Evolutionary conservation across 345 rosid genomes (phyloP), one percentile per base, ranked within the genome.

Genomic region (Rubroshorea leprosula): DNA sequence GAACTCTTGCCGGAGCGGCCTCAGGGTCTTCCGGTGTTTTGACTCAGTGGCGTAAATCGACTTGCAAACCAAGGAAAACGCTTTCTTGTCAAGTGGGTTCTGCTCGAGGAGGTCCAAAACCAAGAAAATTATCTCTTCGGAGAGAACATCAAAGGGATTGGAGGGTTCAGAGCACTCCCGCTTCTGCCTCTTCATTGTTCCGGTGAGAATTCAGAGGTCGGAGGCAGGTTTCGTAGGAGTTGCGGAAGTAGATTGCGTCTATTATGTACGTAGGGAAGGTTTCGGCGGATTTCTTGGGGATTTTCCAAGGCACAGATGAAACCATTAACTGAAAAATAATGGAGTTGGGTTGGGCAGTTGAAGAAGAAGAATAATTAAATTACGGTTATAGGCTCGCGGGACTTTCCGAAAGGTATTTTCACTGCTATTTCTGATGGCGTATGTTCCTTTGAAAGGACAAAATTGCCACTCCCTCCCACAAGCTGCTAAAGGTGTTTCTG

Each of bases 1-100:
- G 74, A 67, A 74, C 18, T 80, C 81, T 39, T 72, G 74, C 48
- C 81, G 80, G 44, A 82, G 83, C 18, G 92, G 88, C 52, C 67
- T 79, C 35, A 85, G 78, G 41, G 51, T 11, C 48, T 63, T 70
- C 18, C 88, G 79, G 71, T 80, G 88, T 38, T 60, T 68, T 43
- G 83, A 69, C 60, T 85, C 92, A 0, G 62, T 13, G 41, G 41
- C 3, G 80, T 73, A 61, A 47, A 85, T 78, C 8, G 77, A 75
- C 55, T 79, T 78, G 78, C 80, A 85, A 58, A 60, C 81, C 17
- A 78, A 67, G 29, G 88, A 75, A 64, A 85, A 78, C 2, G 86
- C 75, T 23, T 82, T 85, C 41, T 23, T 74, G 73, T 82, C 86
- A 4, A 76, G 64, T 1, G 88, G 80, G 72, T 73, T 72, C 11